These are phyloP conservation scores for Plicaturopsis crispa DNA, from an alignment of 768 basidiomycete genomes.

Conservation along the genomic window DNA sequence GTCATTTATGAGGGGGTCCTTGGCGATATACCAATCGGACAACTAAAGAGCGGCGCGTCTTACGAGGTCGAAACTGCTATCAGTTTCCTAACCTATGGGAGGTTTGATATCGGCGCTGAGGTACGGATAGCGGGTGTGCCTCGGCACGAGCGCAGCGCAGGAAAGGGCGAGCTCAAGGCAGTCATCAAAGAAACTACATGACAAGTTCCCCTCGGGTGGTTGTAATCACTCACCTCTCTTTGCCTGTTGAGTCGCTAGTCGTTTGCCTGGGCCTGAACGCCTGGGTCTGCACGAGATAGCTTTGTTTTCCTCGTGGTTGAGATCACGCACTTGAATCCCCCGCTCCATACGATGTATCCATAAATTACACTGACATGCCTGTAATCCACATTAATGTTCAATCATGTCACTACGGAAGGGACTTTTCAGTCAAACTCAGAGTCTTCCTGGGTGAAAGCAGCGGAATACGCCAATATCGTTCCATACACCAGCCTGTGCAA, in stretches of 20 bases:
- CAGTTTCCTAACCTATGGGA: slow-evolving; percentile 68
- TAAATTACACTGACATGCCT: no score
- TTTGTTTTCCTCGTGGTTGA: no score
- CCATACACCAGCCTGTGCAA: slow-evolving; percentile 69
- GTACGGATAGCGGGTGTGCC: slow-evolving; percentile 18
- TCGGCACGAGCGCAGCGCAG: not conserved
- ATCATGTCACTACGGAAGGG: no score
- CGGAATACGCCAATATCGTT: slow-evolving; percentile 83
- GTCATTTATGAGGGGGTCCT: slow-evolving; percentile 64
- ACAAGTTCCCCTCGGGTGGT: no score
- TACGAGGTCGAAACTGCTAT: slow-evolving; percentile 46
- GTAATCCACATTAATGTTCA: no score
- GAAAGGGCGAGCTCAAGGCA: not conserved
- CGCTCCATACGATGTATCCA: no score
- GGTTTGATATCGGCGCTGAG: slow-evolving; percentile 42
- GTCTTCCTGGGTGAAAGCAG: slow-evolving; percentile 73
- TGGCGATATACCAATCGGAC: slow-evolving; percentile 55
- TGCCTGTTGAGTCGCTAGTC: no score
- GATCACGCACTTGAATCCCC: no score
- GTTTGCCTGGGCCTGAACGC: no score
- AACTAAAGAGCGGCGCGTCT: slow-evolving; percentile 47
- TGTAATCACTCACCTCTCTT: no score
- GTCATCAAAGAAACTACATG: no score
- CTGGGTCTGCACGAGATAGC: no score
- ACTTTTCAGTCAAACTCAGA: slow-evolving; percentile 72